These are phyloP conservation scores for Podospora tetraspora DNA, from an alignment of 495 filamentous ascomycete species.

Conservation along the genomic window DNA sequence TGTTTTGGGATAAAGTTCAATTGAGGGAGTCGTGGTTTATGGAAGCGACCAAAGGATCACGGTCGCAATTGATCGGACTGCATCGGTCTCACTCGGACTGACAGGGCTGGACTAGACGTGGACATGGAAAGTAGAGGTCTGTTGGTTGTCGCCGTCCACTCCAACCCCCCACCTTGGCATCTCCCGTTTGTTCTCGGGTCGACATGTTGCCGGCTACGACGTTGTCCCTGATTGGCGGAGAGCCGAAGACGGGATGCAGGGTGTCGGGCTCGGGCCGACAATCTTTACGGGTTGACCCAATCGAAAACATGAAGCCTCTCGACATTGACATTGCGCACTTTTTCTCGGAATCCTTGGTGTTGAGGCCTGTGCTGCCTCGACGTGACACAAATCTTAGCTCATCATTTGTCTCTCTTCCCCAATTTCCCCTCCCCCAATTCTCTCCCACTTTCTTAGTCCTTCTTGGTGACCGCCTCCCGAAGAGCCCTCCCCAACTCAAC, in stretches of 20 bases:
- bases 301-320: background rate
- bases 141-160: too few species aligned
- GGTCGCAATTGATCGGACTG: background rate
- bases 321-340: background rate
- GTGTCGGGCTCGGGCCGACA: background rate
- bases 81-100: background rate
- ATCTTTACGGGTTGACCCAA: background rate
- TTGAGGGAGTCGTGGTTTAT: background rate
- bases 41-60: background rate
- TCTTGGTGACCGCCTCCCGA: background rate
- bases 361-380: background rate
- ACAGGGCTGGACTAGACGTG: too few species aligned
- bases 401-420: too few species aligned
- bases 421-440: too few species aligned
- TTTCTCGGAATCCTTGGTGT: background rate
- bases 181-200: background rate
- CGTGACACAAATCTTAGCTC: too few species aligned
- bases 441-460: background rate
- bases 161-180: too few species aligned
- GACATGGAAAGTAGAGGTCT: too few species aligned
- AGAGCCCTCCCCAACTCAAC: background rate
- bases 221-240: background rate
- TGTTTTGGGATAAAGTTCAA: background rate
- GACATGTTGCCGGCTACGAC: background rate
- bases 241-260: background rate